Evolutionary conservation across 306 rosid genomes (phyloP).

Genomic region (Gynostemma pentaphyllum): DNA sequence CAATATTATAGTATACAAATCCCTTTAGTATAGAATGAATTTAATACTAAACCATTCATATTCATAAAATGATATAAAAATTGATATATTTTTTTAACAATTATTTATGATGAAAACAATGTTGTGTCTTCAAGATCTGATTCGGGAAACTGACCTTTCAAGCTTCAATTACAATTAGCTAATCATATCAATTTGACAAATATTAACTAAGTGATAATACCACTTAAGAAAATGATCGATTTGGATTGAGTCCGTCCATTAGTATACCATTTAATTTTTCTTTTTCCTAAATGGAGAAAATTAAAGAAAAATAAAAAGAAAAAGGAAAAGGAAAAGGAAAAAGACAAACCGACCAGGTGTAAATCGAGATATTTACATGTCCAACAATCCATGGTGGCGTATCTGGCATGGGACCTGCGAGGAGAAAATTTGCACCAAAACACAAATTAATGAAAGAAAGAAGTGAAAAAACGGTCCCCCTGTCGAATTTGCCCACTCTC

Average conservation of each 20-base stretch:
- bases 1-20: too few relatives aligned
- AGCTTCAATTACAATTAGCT: neutral
- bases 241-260: neutral
- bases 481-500: neutral
- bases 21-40: neutral
- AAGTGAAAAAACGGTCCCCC: constrained; percentile 1
- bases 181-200: neutral
- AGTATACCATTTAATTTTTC: neutral
- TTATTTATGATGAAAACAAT: neutral
- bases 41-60: too few relatives aligned
- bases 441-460: neutral
- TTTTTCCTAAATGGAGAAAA: neutral
- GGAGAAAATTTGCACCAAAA: constrained; percentile 8
- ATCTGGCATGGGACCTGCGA: constrained; percentile 6
- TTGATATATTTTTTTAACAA: neutral
- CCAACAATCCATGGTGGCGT: constrained; percentile 9
- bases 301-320: too few relatives aligned
- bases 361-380: neutral
- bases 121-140: neutral
- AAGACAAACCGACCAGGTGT: constrained; percentile 13
- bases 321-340: neutral
- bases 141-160: neutral
- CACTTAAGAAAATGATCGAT: neutral
- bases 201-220: neutral
- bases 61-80: neutral